phyloP scores from a whole-genome alignment of 2,329 filamentous ascomycete genomes.

The Paracorniculantispora psalliotae region DNA sequence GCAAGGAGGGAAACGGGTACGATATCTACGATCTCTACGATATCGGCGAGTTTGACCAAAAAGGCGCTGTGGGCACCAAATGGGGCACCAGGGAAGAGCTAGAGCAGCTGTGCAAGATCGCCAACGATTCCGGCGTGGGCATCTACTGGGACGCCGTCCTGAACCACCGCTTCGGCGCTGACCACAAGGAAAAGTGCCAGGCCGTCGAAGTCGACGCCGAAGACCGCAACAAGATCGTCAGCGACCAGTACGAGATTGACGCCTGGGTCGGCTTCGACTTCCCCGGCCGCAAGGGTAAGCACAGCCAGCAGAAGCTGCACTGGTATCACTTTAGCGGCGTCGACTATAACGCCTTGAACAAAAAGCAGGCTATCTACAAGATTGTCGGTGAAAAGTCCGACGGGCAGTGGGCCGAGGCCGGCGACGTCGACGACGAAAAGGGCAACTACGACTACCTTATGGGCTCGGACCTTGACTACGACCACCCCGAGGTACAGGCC shows the following conservation, averaged over 20 bases:
- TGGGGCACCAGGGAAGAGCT: conserved; percentile 65
- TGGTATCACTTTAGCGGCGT: conserved; percentile 68
- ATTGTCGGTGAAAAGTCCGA: conserved; percentile 56
- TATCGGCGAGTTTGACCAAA: conserved; percentile 70
- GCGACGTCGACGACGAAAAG: conserved; percentile 52
- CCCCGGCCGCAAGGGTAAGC: conserved; percentile 54
- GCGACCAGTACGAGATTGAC: conserved; percentile 58
- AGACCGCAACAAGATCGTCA: conserved; percentile 53
- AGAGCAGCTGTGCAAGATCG: conserved; percentile 22
- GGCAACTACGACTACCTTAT: conserved; percentile 68
- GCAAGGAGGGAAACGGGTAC: conserved; percentile 3
- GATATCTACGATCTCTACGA: conserved; percentile 44
- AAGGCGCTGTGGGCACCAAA: conserved; percentile 59
- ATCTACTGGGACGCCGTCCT: conserved; percentile 69
- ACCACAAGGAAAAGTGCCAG: conserved; percentile 57
- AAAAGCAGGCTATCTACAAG: conserved; percentile 63
- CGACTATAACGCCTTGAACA: conserved; percentile 57
- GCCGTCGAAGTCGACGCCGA: conserved; percentile 60
- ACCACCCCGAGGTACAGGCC: conserved; percentile 55
- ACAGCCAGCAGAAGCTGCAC: conserved; percentile 61
- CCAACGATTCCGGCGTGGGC: conserved; percentile 49
- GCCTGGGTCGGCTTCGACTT: conserved; percentile 69
- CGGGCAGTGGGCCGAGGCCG: conserved; percentile 55
- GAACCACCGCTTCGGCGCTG: conserved; percentile 71
- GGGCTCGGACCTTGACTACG: conserved; percentile 67